phyloP scores from a whole-genome alignment of 192 early-diverging fungal species.

The Gigaspora rosea region DNA sequence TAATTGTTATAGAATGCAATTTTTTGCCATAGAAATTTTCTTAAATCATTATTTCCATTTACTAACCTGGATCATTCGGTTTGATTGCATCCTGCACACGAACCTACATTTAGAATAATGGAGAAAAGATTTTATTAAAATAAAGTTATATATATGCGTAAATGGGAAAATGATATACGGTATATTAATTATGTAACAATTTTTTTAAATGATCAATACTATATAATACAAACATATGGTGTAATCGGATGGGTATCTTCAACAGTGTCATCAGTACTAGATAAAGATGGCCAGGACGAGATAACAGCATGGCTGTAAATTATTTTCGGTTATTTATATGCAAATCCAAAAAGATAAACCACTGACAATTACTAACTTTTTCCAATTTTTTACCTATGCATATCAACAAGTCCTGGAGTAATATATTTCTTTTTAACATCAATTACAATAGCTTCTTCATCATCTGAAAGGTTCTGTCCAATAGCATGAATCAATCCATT shows the following conservation, averaged over 20 bases:
- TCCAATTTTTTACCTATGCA: constrained; percentile 51
- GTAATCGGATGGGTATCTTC: constrained; percentile 61
- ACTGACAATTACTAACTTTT: not conserved
- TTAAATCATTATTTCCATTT: not conserved
- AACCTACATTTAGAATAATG: not conserved
- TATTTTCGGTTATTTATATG: too few relatives aligned
- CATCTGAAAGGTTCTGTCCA: constrained; percentile 41
- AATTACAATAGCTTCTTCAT: constrained; percentile 45
- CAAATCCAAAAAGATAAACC: too few relatives aligned
- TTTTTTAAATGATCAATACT: too few relatives aligned
- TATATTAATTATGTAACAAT: too few relatives aligned
- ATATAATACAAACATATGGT: constrained; percentile 44
- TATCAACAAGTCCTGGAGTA: constrained; percentile 81
- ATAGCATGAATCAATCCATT: constrained; percentile 59
- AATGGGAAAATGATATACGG: too few relatives aligned
- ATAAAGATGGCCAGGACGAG: constrained; percentile 61
- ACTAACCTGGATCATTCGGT: constrained; percentile 58
- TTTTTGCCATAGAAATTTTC: too few relatives aligned
- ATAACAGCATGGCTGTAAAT: constrained; percentile 62
- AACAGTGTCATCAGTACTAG: constrained; percentile 59
- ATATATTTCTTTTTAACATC: constrained; percentile 67
- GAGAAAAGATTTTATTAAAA: too few relatives aligned
- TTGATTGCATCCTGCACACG: constrained; percentile 71
- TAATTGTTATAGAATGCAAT: not conserved
- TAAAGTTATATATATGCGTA: too few relatives aligned